These are phyloP conservation scores for Juglanconis sp. DNA, from an alignment of 2,329 filamentous ascomycete genomes.

Conservation along the genomic window DNA sequence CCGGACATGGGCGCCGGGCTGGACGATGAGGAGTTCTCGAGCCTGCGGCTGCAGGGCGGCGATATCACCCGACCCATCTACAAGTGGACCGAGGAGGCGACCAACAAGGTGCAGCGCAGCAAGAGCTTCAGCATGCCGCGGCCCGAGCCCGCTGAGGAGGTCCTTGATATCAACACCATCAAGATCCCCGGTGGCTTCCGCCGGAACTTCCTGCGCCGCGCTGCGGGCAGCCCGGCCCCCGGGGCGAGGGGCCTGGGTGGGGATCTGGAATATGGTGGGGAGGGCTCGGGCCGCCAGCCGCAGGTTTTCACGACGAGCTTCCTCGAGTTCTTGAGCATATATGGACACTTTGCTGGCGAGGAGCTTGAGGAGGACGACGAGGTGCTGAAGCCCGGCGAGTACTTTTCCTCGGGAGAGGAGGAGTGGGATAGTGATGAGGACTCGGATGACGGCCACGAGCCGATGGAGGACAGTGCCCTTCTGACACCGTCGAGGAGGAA, in stretches of 20 bases:
- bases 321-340: slow-evolving; percentile 90
- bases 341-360: slow-evolving; percentile 96
- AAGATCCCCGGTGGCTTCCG: slow-evolving; percentile 92
- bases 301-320: slow-evolving; percentile 87
- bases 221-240: slow-evolving; percentile 59
- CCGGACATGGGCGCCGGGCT: slow-evolving; percentile 37
- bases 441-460: slow-evolving; percentile 67
- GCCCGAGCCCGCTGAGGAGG: slow-evolving; percentile 75
- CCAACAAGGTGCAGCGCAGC: slow-evolving; percentile 68
- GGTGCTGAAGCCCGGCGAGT: slow-evolving; percentile 79
- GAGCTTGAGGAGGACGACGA: slow-evolving; percentile 96
- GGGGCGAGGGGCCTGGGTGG: slow-evolving; percentile 38
- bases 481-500: slow-evolving; percentile 72
- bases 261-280: slow-evolving; percentile 37
- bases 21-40: slow-evolving; percentile 84
- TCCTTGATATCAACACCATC: slow-evolving; percentile 83
- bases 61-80: slow-evolving; percentile 95
- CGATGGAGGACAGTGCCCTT: slow-evolving; percentile 84
- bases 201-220: slow-evolving; percentile 79
- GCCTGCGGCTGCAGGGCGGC: slow-evolving; percentile 85
- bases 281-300: slow-evolving; percentile 42
- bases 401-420: slow-evolving; percentile 78
- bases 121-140: slow-evolving; percentile 81
- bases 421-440: slow-evolving; percentile 53
- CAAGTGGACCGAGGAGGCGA: slow-evolving; percentile 90